phyloP scores from a whole-genome alignment of 2,329 filamentous ascomycete species.

The Aspergillus felis region DNA sequence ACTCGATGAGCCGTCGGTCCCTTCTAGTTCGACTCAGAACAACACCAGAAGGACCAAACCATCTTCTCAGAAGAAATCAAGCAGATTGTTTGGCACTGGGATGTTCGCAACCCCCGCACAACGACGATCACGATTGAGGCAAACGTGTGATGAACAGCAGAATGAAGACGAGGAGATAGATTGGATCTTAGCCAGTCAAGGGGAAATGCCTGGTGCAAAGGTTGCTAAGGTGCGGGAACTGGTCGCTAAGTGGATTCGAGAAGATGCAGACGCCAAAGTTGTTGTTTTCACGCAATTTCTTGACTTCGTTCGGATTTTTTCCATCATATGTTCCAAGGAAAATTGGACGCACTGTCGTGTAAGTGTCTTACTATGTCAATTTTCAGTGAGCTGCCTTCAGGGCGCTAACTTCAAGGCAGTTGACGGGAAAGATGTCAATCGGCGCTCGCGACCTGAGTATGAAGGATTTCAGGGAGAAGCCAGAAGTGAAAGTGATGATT shows the following conservation, averaged over 20 bases:
- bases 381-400: neutral
- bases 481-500: slow-evolving; percentile 47
- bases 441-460: slow-evolving; percentile 46
- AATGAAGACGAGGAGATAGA: slow-evolving; percentile 21
- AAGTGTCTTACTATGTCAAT: neutral
- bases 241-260: slow-evolving; percentile 38
- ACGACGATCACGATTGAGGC: slow-evolving; percentile 5
- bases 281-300: slow-evolving; percentile 60
- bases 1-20: neutral
- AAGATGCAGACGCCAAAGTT: slow-evolving; percentile 51
- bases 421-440: slow-evolving; percentile 49
- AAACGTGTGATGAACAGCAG: slow-evolving; percentile 10
- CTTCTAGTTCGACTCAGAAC: neutral
- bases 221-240: slow-evolving; percentile 31
- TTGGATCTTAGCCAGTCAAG: slow-evolving; percentile 23
- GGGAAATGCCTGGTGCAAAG: slow-evolving; percentile 39
- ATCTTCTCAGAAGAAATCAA: neutral
- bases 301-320: slow-evolving; percentile 50
- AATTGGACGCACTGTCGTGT: slow-evolving; percentile 40
- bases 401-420: slow-evolving; percentile 21
- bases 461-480: slow-evolving; percentile 42
- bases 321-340: slow-evolving; percentile 48
- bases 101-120: neutral
- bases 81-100: neutral
- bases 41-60: neutral